phyloP scores from a whole-genome alignment of 2,329 filamentous ascomycete genomes.

The Whalleya microplaca region DNA sequence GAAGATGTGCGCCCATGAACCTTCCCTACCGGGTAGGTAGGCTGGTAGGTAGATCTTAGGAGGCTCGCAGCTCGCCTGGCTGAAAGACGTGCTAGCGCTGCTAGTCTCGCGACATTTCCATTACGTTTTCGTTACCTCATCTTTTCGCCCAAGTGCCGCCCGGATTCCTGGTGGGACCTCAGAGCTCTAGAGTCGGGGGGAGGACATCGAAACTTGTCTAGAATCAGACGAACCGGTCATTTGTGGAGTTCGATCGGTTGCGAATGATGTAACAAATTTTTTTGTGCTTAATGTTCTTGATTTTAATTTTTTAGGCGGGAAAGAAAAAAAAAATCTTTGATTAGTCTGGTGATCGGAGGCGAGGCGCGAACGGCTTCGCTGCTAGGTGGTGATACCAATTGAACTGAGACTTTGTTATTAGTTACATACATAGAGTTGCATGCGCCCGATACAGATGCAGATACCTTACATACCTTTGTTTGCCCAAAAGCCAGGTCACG shows the following conservation, averaged over 20 bases:
- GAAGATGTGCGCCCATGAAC: no score
- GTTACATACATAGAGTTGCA: no score
- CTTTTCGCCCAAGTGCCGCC: slow-evolving; percentile 10
- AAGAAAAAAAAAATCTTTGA: slow-evolving; percentile 16
- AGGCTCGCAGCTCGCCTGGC: no score
- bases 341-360: slow-evolving; percentile 13
- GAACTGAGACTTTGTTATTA: no score
- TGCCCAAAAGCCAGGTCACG: no score
- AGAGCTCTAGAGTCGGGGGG: not conserved
- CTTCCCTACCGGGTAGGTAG: no score
- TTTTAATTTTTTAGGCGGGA: slow-evolving; percentile 6
- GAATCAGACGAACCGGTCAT: no score
- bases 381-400: not conserved
- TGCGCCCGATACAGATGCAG: no score
- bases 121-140: slow-evolving; percentile 40
- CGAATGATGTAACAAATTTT: slow-evolving; percentile 19
- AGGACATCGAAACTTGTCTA: no score
- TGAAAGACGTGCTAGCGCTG: slow-evolving; percentile 4
- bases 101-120: slow-evolving; percentile 28
- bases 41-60: no score
- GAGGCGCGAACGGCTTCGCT: not conserved
- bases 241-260: no score
- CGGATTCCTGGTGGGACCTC: slow-evolving; percentile 13
- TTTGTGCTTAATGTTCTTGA: not conserved
- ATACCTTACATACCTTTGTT: no score